phyloP scores from a whole-genome alignment of 768 basidiomycete genomes.

The Naematelia aurantialba region DNA sequence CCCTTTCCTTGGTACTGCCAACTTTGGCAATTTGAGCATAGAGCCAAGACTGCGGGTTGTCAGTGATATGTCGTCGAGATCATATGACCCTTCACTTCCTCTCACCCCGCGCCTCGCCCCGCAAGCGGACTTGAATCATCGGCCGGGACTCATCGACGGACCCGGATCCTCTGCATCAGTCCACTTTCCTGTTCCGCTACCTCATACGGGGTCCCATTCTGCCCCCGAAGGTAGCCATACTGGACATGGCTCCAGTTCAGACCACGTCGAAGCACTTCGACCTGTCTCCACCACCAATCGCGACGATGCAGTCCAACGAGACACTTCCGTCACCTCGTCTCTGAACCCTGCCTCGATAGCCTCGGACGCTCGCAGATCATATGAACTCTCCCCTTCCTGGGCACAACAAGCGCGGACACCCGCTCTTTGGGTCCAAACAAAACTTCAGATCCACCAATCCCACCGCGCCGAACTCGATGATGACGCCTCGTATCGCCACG shows the following conservation, averaged over 20 bases:
- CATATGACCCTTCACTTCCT: neutral
- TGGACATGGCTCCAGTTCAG: constrained; percentile 8
- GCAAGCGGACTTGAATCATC: constrained; percentile 9
- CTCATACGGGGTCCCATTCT: constrained; percentile 1
- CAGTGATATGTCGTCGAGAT: constrained; percentile 10
- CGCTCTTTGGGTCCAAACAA: constrained; percentile 44
- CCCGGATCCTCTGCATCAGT: neutral
- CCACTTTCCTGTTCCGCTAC: constrained; percentile 11
- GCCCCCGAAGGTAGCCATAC: constrained; percentile 3
- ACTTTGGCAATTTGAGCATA: constrained; percentile 7
- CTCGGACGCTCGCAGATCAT: constrained; percentile 11
- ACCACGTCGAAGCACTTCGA: constrained; percentile 4
- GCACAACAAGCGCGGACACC: constrained; percentile 32
- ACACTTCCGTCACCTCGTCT: constrained; percentile 18
- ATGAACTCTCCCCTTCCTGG: constrained; percentile 38
- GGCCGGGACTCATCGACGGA: neutral
- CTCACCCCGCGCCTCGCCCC: neutral
- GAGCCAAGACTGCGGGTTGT: constrained; percentile 9
- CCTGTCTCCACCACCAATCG: neutral
- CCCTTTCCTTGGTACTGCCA: constrained; percentile 10
- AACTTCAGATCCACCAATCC: constrained; percentile 44
- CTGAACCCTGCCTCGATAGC: constrained; percentile 18
- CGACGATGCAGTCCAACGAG: constrained; percentile 14
- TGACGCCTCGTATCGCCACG: constrained; percentile 20
- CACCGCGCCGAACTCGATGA: constrained; percentile 25